Base-by-base conservation (phyloP, 768 basidiomycete species). In the Tremella fuciformis region DNA sequence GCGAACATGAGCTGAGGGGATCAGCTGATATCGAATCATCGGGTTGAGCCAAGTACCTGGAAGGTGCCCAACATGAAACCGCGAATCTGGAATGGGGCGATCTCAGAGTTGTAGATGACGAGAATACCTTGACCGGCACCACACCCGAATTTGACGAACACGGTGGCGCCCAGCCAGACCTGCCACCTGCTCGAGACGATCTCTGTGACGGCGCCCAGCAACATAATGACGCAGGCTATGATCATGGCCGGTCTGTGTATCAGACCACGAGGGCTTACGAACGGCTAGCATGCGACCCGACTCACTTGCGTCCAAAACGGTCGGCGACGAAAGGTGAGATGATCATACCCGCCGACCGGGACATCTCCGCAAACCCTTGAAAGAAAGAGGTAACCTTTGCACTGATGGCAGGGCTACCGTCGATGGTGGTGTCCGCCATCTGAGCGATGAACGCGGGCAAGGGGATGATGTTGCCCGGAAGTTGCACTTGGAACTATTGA, bases 381-480 rank as follows among this genome's bases (percentile, higher is more conserved):
- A 57, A 63, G 50, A 40, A 63, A 16, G 64, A 66, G 21, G 63
- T 50, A 8, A 63, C 58, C 34, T 56, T 55, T 29, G 62, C 61
- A 34, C 58, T 59, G 15, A 60, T 37, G 13, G 62, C 58, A 7
- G 62, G 64, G 22, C 21, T n/a, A 13, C 64, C 64, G 38, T 66
- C 51, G 53, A 66, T 50, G 8, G 44, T 46, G 11, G 58, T 59
- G 40, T 66, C 55, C 34, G 58, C 64, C 62, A 66, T 63, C 7
- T 8, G 15, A 13, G 6, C 16, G 19, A 66, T 41, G 39, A 66
- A 66, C 3, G 58, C 64, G 11, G 37, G 58, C 44, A 63, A 18
- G 16, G 64, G 50, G 42, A 66, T 59, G 46, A 66, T 50, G 38
- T 66, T 66, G n/a, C 64, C 64, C 6, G 64, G 64, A n/a, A 59